Evolutionary conservation across 2,329 filamentous ascomycete species (phyloP).

Genomic region (Colletotrichum zoysiae): DNA sequence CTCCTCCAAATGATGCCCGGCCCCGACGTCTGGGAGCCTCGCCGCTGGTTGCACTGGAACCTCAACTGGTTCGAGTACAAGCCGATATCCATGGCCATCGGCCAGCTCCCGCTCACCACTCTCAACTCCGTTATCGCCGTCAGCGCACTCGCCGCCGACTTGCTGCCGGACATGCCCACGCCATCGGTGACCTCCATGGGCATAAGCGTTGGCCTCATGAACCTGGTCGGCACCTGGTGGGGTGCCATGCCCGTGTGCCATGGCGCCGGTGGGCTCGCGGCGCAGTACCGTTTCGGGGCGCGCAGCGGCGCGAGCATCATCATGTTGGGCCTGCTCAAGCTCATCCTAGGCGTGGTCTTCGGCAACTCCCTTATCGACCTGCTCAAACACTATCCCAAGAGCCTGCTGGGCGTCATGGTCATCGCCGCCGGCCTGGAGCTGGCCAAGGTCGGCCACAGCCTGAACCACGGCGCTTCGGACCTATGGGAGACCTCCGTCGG

Average conservation of each 20-base stretch:
- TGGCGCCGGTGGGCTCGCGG: slow-evolving; percentile 90
- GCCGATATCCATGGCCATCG: slow-evolving; percentile 73
- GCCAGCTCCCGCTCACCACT: slow-evolving; percentile 90
- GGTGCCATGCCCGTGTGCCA: slow-evolving; percentile 97
- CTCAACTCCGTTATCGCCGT: slow-evolving; percentile 95
- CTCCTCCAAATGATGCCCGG: slow-evolving; percentile 62
- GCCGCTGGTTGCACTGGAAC: slow-evolving; percentile 56
- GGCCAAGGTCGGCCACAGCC: slow-evolving; percentile 83
- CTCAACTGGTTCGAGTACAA: slow-evolving; percentile 56
- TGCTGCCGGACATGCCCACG: slow-evolving; percentile 76
- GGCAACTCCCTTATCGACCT: slow-evolving; percentile 79
- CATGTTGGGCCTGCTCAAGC: slow-evolving; percentile 80
- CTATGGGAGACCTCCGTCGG: slow-evolving; percentile 67
- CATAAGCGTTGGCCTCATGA: slow-evolving; percentile 85
- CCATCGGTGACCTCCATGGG: slow-evolving; percentile 84
- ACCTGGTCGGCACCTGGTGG: slow-evolving; percentile 88
- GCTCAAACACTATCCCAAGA: slow-evolving; percentile 79
- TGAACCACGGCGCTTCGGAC: slow-evolving; percentile 79
- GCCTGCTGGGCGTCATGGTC: slow-evolving; percentile 87
- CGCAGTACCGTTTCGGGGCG: slow-evolving; percentile 91
- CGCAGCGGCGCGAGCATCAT: slow-evolving; percentile 88
- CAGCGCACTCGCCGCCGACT: slow-evolving; percentile 80
- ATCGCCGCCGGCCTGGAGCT: slow-evolving; percentile 90
- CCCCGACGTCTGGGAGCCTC: slow-evolving; percentile 71
- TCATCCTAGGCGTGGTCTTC: slow-evolving; percentile 80